A percentile compares a stretch with the other conserved stretches of the same genome.
Evolutionary conservation across 371 early-diverging fungal species (phyloP).

Genomic region (Lichtheimia ramosa): DNA sequence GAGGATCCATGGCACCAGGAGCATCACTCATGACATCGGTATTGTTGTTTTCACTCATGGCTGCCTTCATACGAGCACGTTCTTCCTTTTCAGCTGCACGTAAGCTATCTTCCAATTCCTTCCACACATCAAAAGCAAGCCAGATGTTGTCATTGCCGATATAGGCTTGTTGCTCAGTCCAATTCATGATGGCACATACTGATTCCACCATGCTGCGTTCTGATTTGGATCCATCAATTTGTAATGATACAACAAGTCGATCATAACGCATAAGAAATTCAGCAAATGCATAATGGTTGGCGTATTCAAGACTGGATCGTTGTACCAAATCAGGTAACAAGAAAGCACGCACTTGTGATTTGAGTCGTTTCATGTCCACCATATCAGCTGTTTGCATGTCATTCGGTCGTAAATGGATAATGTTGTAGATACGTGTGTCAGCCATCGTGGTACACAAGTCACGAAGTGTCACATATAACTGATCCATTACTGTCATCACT

Average conservation of each 20-base stretch:
- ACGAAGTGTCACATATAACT: constrained; percentile 65
- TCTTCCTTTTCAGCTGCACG: constrained; percentile 74
- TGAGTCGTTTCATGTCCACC: constrained; percentile 58
- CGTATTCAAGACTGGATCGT: constrained; percentile 57
- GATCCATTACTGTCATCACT: constrained; percentile 67
- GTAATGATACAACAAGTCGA: constrained; percentile 31
- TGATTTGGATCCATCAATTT: constrained; percentile 37
- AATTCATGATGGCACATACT: constrained; percentile 48
- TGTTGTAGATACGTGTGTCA: constrained; percentile 85
- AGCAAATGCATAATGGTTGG: constrained; percentile 59
- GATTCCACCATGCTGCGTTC: constrained; percentile 44
- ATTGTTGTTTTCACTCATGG: constrained; percentile 3
- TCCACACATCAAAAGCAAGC: constrained; percentile 74
- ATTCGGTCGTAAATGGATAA: constrained; percentile 82
- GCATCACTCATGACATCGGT: constrained; percentile 6
- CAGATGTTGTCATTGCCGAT: constrained; percentile 68
- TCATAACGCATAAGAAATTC: constrained; percentile 70
- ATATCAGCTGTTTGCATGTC: constrained; percentile 62
- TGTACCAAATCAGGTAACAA: constrained; percentile 63
- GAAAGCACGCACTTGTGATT: constrained; percentile 66
- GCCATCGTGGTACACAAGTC: constrained; percentile 69
- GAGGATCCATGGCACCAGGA: constrained; percentile 6
- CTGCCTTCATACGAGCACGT: constrained; percentile 51
- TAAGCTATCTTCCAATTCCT: constrained; percentile 76
- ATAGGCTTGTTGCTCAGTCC: constrained; percentile 37